Percentiles rank a stretch among this genome's conserved stretches.
Conservation (phyloP, 2,329 filamentous ascomycete genomes). For the Ophidiomyces ophidiicola region DNA sequence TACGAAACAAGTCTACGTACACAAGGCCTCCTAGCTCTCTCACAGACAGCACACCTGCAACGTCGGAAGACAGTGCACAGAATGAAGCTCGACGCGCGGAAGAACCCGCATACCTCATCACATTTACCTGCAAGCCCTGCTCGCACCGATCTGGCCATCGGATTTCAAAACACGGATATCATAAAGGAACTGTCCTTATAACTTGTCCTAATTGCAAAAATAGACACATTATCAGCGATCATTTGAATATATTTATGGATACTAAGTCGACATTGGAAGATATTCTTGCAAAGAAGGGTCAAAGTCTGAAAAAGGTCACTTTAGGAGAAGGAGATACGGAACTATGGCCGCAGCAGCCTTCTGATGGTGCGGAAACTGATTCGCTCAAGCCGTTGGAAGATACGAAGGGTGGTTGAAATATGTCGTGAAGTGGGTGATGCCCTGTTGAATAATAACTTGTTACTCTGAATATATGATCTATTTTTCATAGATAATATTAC, state of each 20-base stretch:
- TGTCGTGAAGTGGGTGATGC: neutral
- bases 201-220: conserved; percentile 77
- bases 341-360: conserved; percentile 65
- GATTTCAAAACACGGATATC: conserved; percentile 89
- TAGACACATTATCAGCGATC: conserved; percentile 82
- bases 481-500: too few species aligned
- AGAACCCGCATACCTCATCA: conserved; percentile 68
- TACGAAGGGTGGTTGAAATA: neutral
- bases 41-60: conserved; percentile 25
- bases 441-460: too few species aligned
- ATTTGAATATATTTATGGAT: conserved; percentile 52
- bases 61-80: conserved; percentile 25
- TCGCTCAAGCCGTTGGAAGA: neutral
- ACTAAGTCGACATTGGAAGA: conserved; percentile 33
- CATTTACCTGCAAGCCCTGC: conserved; percentile 88
- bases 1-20: conserved; percentile 23
- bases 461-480: too few species aligned
- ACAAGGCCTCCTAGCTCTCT: conserved; percentile 21
- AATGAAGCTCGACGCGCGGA: conserved; percentile 29
- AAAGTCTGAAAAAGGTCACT: conserved; percentile 68
- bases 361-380: conserved; percentile 3
- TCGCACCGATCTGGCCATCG: conserved; percentile 65
- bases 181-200: conserved; percentile 77
- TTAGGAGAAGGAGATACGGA: conserved; percentile 78
- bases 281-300: conserved; percentile 34